A percentile compares a stretch with the other conserved stretches of the same genome.
These are phyloP conservation scores for Fusarium decemcellulare DNA, from an alignment of 2,329 filamentous ascomycete species.

Conservation along the genomic window DNA sequence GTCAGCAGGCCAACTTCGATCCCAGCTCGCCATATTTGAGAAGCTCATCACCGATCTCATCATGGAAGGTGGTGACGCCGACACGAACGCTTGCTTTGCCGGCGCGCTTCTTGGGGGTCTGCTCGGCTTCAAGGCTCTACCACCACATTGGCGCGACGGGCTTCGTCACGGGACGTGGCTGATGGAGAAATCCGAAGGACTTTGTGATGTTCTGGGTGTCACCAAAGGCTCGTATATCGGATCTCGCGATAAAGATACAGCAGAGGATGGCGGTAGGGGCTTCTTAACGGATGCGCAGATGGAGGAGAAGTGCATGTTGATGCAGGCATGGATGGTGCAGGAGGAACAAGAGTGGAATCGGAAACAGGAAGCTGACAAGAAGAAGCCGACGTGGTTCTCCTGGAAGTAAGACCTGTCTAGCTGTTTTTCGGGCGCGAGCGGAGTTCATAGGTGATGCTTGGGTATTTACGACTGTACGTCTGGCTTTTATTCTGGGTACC, in stretches of 20 bases:
- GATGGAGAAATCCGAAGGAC: conserved; percentile 57
- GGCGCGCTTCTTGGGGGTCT: conserved; percentile 64
- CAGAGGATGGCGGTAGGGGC: conserved; percentile 58
- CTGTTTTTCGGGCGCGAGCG: not conserved
- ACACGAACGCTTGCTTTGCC: conserved; percentile 68
- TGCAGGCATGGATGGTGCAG: conserved; percentile 51
- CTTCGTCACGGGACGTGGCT: conserved; percentile 62
- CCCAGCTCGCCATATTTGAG: conserved; percentile 57
- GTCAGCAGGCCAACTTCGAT: conserved; percentile 27
- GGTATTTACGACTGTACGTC: not conserved
- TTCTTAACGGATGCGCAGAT: conserved; percentile 55
- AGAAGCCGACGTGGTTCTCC: conserved; percentile 38
- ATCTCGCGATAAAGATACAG: conserved; percentile 56
- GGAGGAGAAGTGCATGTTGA: conserved; percentile 51
- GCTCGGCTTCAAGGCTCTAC: conserved; percentile 61
- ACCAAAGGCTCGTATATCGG: conserved; percentile 51
- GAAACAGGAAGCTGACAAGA: conserved; percentile 41
- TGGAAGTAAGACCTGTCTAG: conserved; percentile 31
- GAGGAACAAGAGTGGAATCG: conserved; percentile 47
- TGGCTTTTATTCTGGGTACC: not conserved
- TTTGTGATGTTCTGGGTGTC: conserved; percentile 57
- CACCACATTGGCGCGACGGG: conserved; percentile 64
- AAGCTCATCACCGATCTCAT: conserved; percentile 62
- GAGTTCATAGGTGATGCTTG: conserved; percentile 2
- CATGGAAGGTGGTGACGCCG: conserved; percentile 67